Evolutionary conservation across 441 rosid genomes (phyloP), one percentile per base, ranked within the genome.

Genomic region (Jatropha podagrica): DNA sequence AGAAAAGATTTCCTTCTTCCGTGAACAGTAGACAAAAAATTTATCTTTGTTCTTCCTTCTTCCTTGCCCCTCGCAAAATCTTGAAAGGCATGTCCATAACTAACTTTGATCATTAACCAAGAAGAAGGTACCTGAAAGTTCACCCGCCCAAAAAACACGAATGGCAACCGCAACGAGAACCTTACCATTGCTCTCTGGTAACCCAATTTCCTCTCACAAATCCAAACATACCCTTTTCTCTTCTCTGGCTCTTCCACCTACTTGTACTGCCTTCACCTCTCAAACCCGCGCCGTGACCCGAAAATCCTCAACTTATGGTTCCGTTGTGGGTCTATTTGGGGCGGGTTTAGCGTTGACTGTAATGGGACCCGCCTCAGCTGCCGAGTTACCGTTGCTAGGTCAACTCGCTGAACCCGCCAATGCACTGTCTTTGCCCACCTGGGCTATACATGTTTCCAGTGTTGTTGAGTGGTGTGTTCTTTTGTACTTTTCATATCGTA

Each of bases 381-480:
- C 84, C 5, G 90, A 77, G 41, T 74, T 84, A 32, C 86, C 85
- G 48, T 65, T 85, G 56, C 74, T 91, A 65, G 89, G 79, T 69
- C 91, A 86, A 78, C 84, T 91, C 56, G 85, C 69, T 67, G 99
- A 95, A 76, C 97, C 98, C 5, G 83, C 92, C 80, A 90, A 91
- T 70, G 97, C 99, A 14, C 79, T 93, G 58, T 95, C 95, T 74
- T 81, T 90, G 80, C 99, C 98, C 61, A 93, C 98, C 38, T 95
- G 99, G 98, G 91, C 91, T 3, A 77, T 91, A 32, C 97, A 93
- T 68, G 92, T 90, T 42, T 95, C 98, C 71, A 90, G 99, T 81
- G 98, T 93, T 54, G 91, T 79, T 74, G 99, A 95, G 83, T 93
- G 98, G 97, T 92, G 73, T 79, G 78, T 76, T 54, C 20, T 14